Conservation (phyloP, 208 protist genomes). For the Porcisia deanei region DNA sequence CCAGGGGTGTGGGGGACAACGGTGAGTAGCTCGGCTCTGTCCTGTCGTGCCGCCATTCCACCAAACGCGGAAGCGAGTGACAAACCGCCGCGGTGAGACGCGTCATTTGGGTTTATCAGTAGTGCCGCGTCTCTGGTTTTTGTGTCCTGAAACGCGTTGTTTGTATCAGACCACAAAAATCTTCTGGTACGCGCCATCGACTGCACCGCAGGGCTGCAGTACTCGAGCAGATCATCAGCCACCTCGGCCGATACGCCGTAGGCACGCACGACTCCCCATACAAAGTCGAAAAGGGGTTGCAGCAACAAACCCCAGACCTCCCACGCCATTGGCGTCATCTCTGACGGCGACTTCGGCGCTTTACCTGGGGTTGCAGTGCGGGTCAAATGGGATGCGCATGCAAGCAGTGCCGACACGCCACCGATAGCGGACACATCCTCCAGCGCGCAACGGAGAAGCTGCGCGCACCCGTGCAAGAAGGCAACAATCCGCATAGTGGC, state of each 20-base stretch:
- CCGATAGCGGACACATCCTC: conserved; percentile 18
- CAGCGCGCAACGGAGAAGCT: conserved; percentile 15
- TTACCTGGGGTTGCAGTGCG: not conserved
- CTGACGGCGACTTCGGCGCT: not conserved
- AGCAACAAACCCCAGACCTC: conserved; percentile 24
- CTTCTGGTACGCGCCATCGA: conserved; percentile 13
- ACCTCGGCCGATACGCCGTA: conserved; percentile 13
- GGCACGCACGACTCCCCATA: conserved; percentile 24
- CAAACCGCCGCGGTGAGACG: not conserved
- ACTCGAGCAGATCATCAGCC: conserved; percentile 7
- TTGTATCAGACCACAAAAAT: not conserved
- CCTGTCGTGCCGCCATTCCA: not conserved
- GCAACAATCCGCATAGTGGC: not conserved
- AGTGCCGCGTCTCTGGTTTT: not conserved
- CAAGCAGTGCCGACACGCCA: conserved; percentile 23
- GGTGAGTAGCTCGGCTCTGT: too few relatives aligned
- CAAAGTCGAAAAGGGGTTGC: conserved; percentile 30
- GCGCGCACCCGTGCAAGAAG: conserved; percentile 19
- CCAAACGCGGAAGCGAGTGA: not conserved
- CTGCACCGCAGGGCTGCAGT: conserved; percentile 28
- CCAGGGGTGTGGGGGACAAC: not conserved
- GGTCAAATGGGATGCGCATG: conserved; percentile 25
- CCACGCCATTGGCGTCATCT: not conserved
- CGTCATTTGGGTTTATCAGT: not conserved
- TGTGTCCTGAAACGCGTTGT: not conserved